Conservation (phyloP, 2,329 filamentous ascomycete species). For the Penicillium griseofulvum region DNA sequence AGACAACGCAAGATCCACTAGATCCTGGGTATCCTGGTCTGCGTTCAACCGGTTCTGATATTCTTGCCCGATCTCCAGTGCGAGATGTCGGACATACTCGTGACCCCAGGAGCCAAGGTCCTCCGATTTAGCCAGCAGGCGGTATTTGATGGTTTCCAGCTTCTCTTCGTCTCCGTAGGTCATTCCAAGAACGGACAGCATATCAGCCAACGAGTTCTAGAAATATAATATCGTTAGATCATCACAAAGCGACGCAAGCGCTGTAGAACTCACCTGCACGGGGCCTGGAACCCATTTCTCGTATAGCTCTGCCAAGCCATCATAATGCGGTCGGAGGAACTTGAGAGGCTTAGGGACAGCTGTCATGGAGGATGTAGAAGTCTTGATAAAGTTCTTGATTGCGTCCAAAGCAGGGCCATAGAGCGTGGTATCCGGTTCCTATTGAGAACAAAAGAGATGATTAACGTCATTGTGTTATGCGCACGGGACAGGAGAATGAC, state of each 20-base stretch:
- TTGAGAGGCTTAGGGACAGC: constrained; percentile 98
- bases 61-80: constrained; percentile 92
- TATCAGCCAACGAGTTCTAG: constrained; percentile 77
- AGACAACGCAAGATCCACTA: constrained; percentile 77
- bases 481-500: constrained; percentile 1
- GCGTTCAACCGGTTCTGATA: constrained; percentile 83
- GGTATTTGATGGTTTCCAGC: constrained; percentile 94
- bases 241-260: neutral
- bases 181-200: constrained; percentile 96
- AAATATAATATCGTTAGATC: constrained; percentile 11
- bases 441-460: constrained; percentile 16
- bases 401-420: constrained; percentile 91
- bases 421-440: constrained; percentile 83
- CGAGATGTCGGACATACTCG: constrained; percentile 94
- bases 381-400: constrained; percentile 99
- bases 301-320: constrained; percentile 80
- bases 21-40: constrained; percentile 78
- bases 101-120: constrained; percentile 98
- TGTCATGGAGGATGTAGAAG: constrained; percentile 98
- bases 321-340: constrained; percentile 95
- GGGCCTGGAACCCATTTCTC: constrained; percentile 82
- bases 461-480: constrained; percentile 27
- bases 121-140: constrained; percentile 81
- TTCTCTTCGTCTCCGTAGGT: constrained; percentile 96
- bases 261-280: constrained; percentile 65